Percentiles rank a stretch among this genome's conserved stretches.
These are phyloP conservation scores for Rutstroemia sp. DNA, from an alignment of 2,329 filamentous ascomycete genomes.

Conservation along the genomic window DNA sequence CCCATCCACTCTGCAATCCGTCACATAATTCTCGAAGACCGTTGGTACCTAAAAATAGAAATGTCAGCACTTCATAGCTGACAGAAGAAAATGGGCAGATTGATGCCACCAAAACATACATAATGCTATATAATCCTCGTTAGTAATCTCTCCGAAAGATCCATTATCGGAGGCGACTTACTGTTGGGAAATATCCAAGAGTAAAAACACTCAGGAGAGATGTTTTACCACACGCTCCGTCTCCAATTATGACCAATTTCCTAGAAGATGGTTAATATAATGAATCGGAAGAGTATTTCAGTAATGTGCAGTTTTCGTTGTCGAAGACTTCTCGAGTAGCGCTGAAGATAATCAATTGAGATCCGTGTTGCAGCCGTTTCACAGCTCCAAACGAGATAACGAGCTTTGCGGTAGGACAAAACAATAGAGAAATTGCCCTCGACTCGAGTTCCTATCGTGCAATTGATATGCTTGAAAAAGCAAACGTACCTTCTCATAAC, in stretches of 20 bases:
- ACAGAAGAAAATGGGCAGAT: neutral
- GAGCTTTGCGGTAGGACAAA: neutral
- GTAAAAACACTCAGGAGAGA: slow-evolving; percentile 97
- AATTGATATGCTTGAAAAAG: neutral
- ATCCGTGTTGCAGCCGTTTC: neutral
- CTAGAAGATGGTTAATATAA: slow-evolving; percentile 37
- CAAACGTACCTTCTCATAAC: slow-evolving; percentile 37
- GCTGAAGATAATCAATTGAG: slow-evolving; percentile 1
- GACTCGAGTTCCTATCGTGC: neutral
- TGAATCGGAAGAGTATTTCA: neutral
- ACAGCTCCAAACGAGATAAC: neutral
- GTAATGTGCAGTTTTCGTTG: neutral
- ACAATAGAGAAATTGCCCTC: neutral
- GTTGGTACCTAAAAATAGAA: slow-evolving; percentile 65
- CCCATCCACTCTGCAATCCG: slow-evolving; percentile 94
- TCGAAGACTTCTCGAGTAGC: neutral
- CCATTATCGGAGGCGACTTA: slow-evolving; percentile 42
- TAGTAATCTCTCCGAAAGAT: slow-evolving; percentile 23
- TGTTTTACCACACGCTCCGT: slow-evolving; percentile 97
- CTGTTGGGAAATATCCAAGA: slow-evolving; percentile 93
- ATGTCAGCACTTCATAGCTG: slow-evolving; percentile 37
- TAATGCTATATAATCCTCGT: slow-evolving; percentile 40
- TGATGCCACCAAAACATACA: slow-evolving; percentile 17
- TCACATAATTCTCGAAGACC: slow-evolving; percentile 99
- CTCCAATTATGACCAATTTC: slow-evolving; percentile 94